These are phyloP conservation scores for Aureobasidium mangrovei DNA, from an alignment of 2,329 filamentous ascomycete genomes.

Conservation along the genomic window DNA sequence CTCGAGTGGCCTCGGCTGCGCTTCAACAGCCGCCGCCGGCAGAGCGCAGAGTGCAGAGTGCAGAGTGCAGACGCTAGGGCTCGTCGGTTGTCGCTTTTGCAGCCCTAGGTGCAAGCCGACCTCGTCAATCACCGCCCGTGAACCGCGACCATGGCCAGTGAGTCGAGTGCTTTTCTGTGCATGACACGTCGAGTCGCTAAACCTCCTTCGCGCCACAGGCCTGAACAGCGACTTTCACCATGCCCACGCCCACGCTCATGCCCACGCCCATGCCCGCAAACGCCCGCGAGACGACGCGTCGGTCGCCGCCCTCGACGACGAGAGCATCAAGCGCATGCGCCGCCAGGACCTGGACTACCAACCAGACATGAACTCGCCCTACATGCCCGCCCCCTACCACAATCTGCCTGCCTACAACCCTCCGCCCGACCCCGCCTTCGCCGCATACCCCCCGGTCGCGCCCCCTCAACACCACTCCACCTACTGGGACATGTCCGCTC, in stretches of 20 bases:
- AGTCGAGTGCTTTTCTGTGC: conserved; percentile 1
- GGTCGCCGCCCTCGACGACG: neutral
- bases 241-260: neutral
- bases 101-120: neutral
- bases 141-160: neutral
- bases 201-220: neutral
- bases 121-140: neutral
- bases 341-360: neutral
- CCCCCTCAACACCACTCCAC: neutral
- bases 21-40: no score
- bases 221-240: neutral
- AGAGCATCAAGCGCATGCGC: neutral
- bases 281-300: neutral
- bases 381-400: conserved; percentile 2
- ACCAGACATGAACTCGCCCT: neutral
- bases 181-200: neutral
- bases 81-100: neutral
- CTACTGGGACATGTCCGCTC: conserved; percentile 4
- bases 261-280: neutral
- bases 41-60: no score
- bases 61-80: neutral
- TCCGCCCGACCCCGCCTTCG: neutral
- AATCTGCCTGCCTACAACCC: conserved; percentile 2
- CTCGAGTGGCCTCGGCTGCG: no score
- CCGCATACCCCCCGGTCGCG: neutral